These are phyloP conservation scores for Hansenula anomala DNA, from an alignment of 1,139 yeast species.

Conservation along the genomic window DNA sequence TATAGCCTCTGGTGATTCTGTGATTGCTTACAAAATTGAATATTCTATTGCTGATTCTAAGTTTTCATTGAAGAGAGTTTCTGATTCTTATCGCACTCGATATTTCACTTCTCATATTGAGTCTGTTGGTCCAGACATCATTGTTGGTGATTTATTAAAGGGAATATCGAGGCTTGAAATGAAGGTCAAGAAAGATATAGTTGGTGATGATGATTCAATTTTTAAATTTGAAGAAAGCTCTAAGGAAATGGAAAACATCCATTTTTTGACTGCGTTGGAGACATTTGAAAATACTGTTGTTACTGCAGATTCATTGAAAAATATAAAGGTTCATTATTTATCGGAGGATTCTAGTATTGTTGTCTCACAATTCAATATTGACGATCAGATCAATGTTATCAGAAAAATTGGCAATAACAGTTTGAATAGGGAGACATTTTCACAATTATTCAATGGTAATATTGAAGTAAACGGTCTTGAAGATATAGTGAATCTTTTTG, in stretches of 20 bases:
- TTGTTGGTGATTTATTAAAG: constrained; percentile 17
- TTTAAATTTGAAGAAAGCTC: constrained; percentile 10
- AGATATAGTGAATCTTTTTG: constrained; percentile 16
- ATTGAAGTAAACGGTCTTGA: constrained; percentile 4
- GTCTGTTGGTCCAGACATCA: constrained; percentile 15
- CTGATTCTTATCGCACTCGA: constrained; percentile 10
- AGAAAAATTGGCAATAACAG: constrained; percentile 4
- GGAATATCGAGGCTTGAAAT: constrained; percentile 10
- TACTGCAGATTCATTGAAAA: constrained; percentile 14
- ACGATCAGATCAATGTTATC: constrained; percentile 19
- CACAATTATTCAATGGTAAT: not conserved
- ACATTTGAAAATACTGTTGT: constrained; percentile 6
- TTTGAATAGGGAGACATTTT: not conserved
- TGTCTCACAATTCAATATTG: constrained; percentile 13
- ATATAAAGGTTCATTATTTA: constrained; percentile 4
- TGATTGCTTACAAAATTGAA: constrained; percentile 17
- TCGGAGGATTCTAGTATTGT: not conserved
- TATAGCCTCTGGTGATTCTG: constrained; percentile 19
- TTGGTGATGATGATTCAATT: constrained; percentile 7
- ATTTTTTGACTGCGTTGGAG: constrained; percentile 15
- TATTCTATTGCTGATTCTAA: constrained; percentile 20
- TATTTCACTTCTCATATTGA: constrained; percentile 12
- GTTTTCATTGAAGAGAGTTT: constrained; percentile 14
- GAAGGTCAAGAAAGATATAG: constrained; percentile 8
- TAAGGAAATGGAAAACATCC: not conserved